Evolutionary conservation across 2,329 filamentous ascomycete species (phyloP).

Genomic region (Fonsecaea monophora): DNA sequence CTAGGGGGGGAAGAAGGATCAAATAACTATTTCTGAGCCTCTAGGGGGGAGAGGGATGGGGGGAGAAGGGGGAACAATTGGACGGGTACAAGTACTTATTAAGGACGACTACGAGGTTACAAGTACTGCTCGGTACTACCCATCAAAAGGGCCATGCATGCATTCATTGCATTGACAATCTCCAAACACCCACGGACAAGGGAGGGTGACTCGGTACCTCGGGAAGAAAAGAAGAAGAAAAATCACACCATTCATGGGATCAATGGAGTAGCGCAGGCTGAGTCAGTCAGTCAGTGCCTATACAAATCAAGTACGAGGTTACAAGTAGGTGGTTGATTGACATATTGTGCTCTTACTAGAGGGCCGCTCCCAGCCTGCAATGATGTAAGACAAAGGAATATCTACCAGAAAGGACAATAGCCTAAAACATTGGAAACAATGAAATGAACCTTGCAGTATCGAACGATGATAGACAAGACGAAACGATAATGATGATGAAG

Average conservation of each 20-base stretch:
- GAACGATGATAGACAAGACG: not conserved
- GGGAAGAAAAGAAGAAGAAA: not conserved
- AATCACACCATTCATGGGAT: not conserved
- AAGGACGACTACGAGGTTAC: not conserved
- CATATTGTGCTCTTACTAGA: not conserved
- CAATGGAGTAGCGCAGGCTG: not conserved
- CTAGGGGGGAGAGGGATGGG: no score
- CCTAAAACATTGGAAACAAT: not conserved
- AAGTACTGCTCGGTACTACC: not conserved
- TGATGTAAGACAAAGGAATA: not conserved
- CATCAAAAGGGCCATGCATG: not conserved
- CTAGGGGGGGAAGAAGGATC: not conserved
- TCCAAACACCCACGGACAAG: no score
- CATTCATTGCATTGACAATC: no score
- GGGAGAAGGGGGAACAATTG: no score
- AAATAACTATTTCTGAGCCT: not conserved
- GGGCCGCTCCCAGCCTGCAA: not conserved
- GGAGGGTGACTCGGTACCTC: not conserved
- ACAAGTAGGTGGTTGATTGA: not conserved
- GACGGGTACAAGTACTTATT: no score
- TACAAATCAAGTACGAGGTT: not conserved
- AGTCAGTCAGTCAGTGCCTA: not conserved
- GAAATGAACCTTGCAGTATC: not conserved
- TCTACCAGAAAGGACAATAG: not conserved
- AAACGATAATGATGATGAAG: not conserved